Evolutionary conservation across 1,284 basidiomycete genomes (phyloP), one percentile per base, ranked within the genome.

Genomic region (Melampsora larici-populina): DNA sequence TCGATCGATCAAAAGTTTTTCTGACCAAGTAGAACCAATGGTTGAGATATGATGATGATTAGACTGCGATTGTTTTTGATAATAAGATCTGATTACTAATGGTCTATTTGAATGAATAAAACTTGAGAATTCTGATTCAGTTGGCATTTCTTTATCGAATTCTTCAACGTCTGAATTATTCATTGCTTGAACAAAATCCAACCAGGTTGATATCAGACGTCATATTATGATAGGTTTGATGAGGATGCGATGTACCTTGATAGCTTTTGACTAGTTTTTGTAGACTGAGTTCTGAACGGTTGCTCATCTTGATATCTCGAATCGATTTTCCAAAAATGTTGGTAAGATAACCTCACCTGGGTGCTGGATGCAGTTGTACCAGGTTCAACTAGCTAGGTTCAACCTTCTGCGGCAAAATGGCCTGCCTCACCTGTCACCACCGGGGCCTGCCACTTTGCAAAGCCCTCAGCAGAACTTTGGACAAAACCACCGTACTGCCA

Each of bases 31-130:
- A 15, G 24, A 18, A 33, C 66, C 60, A 46, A 33, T 46, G 36
- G 79, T 62, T 51, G 76, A 66, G 46, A 62, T 78, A 71, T 78
- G 65, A 71, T 7, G 87, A 86, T 29, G 86, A 84, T 60, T 86
- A 86, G 88, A 80, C 67, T 68, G 81, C 48, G 43, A 68, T 68
- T 79, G 46, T 29, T 40, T 48, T 70, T 63, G 49, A 75, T 43
- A 21, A 49, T 40, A 69, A 17, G 46, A 58, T 31, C 48, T 80
- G 24, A 81, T 90, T 1, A 95, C 83, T 6, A 90, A 89, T 0
- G 94, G 93, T 79, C 92, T 86, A n/a, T 89, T 89, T 67, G 91
- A 86, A 79, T 90, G 88, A 3, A 91, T 87, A 40, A 92, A 85
- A 67, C 89, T 86, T 55, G 90, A 86, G 81, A 95, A 93, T 81